Evolutionary conservation across 805 yeast genomes (phyloP).

Genomic region (Candida nitratophila): DNA sequence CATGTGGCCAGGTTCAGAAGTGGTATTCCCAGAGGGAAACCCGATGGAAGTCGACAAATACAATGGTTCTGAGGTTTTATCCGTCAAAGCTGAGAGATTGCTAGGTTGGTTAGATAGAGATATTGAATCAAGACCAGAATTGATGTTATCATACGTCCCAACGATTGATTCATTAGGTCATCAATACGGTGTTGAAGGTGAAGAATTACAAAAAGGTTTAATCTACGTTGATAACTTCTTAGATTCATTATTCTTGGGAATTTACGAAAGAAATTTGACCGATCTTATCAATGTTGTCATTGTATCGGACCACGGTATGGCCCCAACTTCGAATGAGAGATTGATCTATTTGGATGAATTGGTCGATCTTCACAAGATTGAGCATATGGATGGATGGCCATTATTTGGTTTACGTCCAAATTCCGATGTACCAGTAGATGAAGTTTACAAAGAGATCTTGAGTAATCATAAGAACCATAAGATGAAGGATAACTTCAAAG

Average conservation of each 20-base stretch:
- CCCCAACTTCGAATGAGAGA: constrained; percentile 70
- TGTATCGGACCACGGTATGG: constrained; percentile 93
- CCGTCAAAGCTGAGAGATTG: constrained; percentile 50
- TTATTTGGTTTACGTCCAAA: constrained; percentile 66
- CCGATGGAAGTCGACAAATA: constrained; percentile 55
- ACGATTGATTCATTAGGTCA: constrained; percentile 79
- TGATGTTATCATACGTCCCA: constrained; percentile 73
- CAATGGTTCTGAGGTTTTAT: constrained; percentile 55
- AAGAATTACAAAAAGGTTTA: constrained; percentile 46
- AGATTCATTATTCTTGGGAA: constrained; percentile 37
- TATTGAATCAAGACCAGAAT: constrained; percentile 57
- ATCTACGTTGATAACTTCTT: constrained; percentile 61
- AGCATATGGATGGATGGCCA: constrained; percentile 82
- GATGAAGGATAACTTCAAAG: constrained; percentile 29
- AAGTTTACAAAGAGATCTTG: constrained; percentile 38
- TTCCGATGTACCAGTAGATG: constrained; percentile 30
- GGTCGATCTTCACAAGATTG: constrained; percentile 45
- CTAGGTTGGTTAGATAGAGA: constrained; percentile 62
- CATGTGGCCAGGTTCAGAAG: constrained; percentile 97
- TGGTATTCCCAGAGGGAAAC: constrained; percentile 40
- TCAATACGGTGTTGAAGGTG: constrained; percentile 59
- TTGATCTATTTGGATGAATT: constrained; percentile 68
- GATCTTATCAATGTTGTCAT: constrained; percentile 67
- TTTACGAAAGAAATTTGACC: constrained; percentile 48
- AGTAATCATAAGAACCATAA: constrained; percentile 23